phyloP scores from a whole-genome alignment of 2,329 filamentous ascomycete species.

The Plectosphaerella sp. region DNA sequence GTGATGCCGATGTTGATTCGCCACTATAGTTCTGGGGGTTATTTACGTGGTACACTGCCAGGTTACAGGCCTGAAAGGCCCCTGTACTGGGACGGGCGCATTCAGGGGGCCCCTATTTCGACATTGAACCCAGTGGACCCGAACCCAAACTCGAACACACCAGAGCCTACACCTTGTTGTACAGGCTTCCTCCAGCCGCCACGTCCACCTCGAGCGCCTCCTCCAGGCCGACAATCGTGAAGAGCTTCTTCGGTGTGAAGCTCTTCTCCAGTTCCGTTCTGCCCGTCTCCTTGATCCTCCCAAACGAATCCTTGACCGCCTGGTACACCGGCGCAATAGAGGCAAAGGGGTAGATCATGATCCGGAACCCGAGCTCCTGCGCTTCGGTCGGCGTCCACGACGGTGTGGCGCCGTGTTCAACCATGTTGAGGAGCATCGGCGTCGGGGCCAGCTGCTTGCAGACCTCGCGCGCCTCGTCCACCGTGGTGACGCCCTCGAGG shows the following conservation, averaged over 20 bases:
- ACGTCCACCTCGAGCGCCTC: constrained; percentile 45
- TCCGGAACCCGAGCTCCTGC: constrained; percentile 49
- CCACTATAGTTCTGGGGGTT: no score
- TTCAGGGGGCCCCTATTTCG: no score
- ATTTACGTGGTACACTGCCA: no score
- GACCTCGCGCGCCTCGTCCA: constrained; percentile 42
- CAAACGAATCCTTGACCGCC: constrained; percentile 32
- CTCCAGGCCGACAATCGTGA: constrained; percentile 47
- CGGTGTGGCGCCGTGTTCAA: constrained; percentile 51
- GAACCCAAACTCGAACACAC: no score
- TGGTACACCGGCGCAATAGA: constrained; percentile 41
- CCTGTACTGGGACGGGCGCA: no score
- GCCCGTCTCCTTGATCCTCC: constrained; percentile 30
- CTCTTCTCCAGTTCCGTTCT: constrained; percentile 32
- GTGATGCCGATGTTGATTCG: no score
- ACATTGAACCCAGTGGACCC: no score
- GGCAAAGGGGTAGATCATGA: constrained; percentile 54
- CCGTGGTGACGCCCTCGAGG: constrained; percentile 51
- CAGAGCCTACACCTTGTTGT: constrained; percentile 4
- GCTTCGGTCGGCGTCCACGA: constrained; percentile 48
- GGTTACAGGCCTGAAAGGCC: no score
- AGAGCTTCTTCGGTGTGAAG: constrained; percentile 41
- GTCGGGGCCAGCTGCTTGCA: constrained; percentile 42
- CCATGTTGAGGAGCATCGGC: constrained; percentile 53
- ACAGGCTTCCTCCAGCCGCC: constrained; percentile 8